Evolutionary conservation across 164 flowering plant genomes (phyloP).

Genomic region (Kingdonia uniflora): DNA sequence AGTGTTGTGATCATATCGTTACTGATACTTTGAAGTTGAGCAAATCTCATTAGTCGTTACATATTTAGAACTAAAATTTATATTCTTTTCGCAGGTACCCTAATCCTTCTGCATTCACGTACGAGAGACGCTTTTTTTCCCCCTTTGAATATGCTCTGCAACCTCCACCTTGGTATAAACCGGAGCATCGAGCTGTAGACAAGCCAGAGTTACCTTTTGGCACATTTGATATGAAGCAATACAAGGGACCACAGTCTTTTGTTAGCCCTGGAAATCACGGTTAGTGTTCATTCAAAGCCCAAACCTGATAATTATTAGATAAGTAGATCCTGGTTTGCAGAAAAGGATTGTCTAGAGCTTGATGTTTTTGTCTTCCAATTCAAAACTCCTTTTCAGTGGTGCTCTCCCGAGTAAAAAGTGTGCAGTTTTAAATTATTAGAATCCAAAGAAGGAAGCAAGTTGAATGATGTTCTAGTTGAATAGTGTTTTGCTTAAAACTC

Average conservation of each 20-base stretch:
- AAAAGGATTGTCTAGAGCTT: no score
- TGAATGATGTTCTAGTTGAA: no score
- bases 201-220: slow-evolving; percentile 89
- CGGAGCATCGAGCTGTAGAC: slow-evolving; percentile 68
- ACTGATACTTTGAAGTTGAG: no score
- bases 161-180: slow-evolving; percentile 86
- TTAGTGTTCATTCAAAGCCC: slow-evolving; percentile 22
- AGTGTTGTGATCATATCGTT: no score
- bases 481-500: no score
- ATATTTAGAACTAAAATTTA: neutral
- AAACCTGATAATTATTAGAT: neutral
- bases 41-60: neutral
- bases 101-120: slow-evolving; percentile 91
- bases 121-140: slow-evolving; percentile 80
- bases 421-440: no score
- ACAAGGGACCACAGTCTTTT: slow-evolving; percentile 93
- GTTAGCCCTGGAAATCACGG: slow-evolving; percentile 99
- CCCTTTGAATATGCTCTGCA: slow-evolving; percentile 98
- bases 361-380: no score
- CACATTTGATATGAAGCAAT: slow-evolving; percentile 50
- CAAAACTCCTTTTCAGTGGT: no score
- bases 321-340: neutral
- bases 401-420: no score
- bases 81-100: slow-evolving; percentile 61
- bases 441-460: no score